Evolutionary conservation across 106 monocot genomes (phyloP), one percentile per base, ranked within the genome.

Genomic region (Phalaenopsis aphrodite): DNA sequence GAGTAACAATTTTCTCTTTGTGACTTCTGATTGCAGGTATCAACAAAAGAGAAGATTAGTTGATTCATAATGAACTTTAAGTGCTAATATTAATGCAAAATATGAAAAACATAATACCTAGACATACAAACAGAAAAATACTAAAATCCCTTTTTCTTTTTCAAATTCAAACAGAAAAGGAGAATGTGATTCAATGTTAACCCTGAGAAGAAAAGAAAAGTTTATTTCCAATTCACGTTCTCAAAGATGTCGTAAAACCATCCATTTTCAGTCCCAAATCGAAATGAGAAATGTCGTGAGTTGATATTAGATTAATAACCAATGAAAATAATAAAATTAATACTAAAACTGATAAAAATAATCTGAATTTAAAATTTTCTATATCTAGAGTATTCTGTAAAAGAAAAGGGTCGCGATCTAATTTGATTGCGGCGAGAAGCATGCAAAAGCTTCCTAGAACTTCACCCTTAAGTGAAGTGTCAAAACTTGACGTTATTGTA

Each of bases 11-110:
- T 66, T 81, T 83, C 42, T 57, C 83, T 81, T 83, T 80, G 72
- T 56, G 77, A 0, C 91, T 88, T 90, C 56, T 66, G 47, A 87
- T 81, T 74, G 17, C 42, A 81, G 78, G 37, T 72, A 12, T 69
- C 38, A 38, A 39, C 69, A 64, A 42, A 76, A 49, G 30, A 76
- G 11, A 75, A 75, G 42, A 75, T 36, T 3, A 39, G 41, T 45
- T n/a, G 67, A 74, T 74, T 43, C 18, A 39, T 38, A 69, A 5
- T 7, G n/a, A 15, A 14, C 45, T 74, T 36, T 7, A 74, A 74
- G 41, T 41, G 21, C 39, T 71, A 71, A 38, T 37, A 9, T 30
- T 8, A 69, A 39, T 2, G 1, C n/a, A 74, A 18, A 45, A 74
- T 74, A 6, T 21, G n/a, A 9, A 9, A 5, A 15, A 72, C 41